Conservation (phyloP, 2,329 filamentous ascomycete genomes). For the Phialemoniopsis sp. region DNA sequence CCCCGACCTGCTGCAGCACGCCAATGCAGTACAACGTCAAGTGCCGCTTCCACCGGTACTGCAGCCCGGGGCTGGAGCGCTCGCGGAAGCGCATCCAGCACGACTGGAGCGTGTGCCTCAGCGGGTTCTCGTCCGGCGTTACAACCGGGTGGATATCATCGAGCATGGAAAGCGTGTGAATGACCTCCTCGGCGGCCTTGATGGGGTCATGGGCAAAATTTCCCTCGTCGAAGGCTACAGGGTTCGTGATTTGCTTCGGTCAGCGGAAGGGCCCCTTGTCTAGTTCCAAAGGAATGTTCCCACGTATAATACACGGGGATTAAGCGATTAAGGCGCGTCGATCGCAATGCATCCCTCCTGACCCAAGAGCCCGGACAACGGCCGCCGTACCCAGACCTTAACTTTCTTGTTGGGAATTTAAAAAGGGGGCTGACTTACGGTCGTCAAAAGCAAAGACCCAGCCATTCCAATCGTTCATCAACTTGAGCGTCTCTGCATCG, state of each 20-base stretch:
- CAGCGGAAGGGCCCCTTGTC: no score
- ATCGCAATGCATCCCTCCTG: no score
- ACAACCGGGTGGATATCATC: constrained; percentile 14
- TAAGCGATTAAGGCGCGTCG: no score
- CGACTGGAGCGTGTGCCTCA: constrained; percentile 19
- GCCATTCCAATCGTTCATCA: no score
- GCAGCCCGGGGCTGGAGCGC: background rate
- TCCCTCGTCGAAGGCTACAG: constrained; percentile 19
- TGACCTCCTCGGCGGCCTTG: constrained; percentile 14
- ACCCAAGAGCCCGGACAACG: no score
- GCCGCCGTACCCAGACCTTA: no score
- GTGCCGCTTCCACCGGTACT: background rate
- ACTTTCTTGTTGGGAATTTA: no score
- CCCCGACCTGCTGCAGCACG: constrained; percentile 10
- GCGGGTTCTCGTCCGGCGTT: constrained; percentile 11
- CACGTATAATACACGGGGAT: no score
- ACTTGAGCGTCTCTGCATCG: no score
- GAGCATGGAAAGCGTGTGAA: constrained; percentile 13
- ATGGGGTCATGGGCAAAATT: constrained; percentile 15
- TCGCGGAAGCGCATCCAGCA: constrained; percentile 10
- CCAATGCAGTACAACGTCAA: constrained; percentile 7
- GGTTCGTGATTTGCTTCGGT: background rate
- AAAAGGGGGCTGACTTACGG: no score
- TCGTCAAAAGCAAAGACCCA: no score
- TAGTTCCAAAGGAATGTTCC: no score